Evolutionary conservation across 306 rosid species (phyloP).

Genomic region (Rosa lucieae): DNA sequence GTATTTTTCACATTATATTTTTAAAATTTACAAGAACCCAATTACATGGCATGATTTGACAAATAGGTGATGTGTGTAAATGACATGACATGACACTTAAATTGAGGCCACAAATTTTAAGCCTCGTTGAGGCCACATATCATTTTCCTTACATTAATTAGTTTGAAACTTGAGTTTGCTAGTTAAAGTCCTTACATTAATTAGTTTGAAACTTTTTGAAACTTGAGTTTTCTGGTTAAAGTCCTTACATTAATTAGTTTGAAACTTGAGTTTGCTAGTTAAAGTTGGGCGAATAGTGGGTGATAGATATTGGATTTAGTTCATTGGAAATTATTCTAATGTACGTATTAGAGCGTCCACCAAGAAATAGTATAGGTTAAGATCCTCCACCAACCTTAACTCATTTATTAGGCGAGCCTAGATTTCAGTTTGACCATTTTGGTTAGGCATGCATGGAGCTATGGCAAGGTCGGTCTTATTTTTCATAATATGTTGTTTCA

Average conservation of each 20-base stretch:
- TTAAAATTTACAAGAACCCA: no score
- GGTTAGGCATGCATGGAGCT: neutral
- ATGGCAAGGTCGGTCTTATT: neutral
- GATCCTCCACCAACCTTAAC: neutral
- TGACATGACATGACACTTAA: no score
- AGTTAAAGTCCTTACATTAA: neutral
- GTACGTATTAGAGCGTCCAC: neutral
- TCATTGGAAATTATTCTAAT: no score
- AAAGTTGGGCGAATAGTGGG: no score
- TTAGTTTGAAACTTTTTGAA: no score
- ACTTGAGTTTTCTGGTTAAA: neutral
- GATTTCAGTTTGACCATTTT: neutral
- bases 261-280: neutral
- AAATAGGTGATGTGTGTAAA: no score
- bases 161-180: neutral
- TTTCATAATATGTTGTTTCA: neutral
- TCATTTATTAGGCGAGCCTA: neutral
- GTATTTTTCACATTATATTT: no score
- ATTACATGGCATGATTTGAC: no score
- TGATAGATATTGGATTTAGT: no score
- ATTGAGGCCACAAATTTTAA: no score
- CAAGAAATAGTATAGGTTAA: neutral
- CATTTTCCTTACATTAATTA: no score
- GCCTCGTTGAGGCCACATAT: no score
- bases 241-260: neutral